Conservation (phyloP, 2,329 filamentous ascomycete species). For the Cordyceps sp. region DNA sequence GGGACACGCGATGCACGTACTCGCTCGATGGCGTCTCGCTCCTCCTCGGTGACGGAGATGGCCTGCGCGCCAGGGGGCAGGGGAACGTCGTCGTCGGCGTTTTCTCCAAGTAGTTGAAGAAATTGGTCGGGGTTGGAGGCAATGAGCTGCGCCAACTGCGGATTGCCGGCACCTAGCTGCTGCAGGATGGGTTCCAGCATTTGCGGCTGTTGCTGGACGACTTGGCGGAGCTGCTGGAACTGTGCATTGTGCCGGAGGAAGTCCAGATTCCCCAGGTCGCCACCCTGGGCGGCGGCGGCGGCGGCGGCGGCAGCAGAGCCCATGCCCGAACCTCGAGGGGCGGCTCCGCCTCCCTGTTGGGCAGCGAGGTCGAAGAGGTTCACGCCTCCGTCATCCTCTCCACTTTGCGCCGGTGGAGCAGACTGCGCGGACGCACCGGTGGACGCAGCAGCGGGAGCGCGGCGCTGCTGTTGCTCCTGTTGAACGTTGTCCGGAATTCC, state of each 20-base stretch:
- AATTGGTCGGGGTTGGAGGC: conserved; percentile 87
- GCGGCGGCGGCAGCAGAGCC: conserved; percentile 26
- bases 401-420: conserved; percentile 22
- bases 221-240: conserved; percentile 92
- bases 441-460: conserved; percentile 24
- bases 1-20: conserved; percentile 28
- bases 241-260: conserved; percentile 91
- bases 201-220: conserved; percentile 92
- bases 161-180: conserved; percentile 88
- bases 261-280: conserved; percentile 63
- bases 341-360: conserved; percentile 40
- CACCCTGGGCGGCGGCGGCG: conserved; percentile 30
- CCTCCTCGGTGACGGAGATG: conserved; percentile 86
- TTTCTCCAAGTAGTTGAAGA: conserved; percentile 75
- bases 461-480: conserved; percentile 45
- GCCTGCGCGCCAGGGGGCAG: conserved; percentile 78
- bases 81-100: conserved; percentile 66
- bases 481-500: conserved; percentile 79
- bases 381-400: conserved; percentile 50
- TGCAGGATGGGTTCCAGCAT: conserved; percentile 98
- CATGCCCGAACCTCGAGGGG: conserved; percentile 22
- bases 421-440: conserved; percentile 20
- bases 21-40: conserved; percentile 91
- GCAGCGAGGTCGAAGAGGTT: conserved; percentile 92
- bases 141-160: conserved; percentile 83